A percentile compares a stretch with the other conserved stretches of the same genome.
Conservation (phyloP, 768 basidiomycete genomes). For the Russula ochroleuca region DNA sequence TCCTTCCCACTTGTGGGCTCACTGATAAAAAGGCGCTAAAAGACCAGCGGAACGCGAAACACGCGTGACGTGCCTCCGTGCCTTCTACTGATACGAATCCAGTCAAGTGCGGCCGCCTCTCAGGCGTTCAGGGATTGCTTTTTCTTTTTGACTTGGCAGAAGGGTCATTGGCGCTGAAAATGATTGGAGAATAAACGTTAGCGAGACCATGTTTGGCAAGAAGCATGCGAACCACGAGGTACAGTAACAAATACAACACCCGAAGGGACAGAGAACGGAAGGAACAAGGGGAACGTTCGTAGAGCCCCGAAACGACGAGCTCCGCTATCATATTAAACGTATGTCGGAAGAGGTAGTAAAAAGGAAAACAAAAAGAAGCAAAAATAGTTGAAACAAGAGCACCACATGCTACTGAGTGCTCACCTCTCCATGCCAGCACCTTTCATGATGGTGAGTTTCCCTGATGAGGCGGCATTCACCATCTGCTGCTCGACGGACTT, state of each 20-base stretch:
- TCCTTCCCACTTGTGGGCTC: not conserved
- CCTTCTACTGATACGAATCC: not conserved
- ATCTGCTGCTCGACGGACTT: constrained; percentile 89
- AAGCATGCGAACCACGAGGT: constrained; percentile 22
- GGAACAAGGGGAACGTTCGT: not conserved
- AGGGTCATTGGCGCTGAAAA: constrained; percentile 14
- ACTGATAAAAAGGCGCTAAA: not conserved
- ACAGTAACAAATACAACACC: not conserved
- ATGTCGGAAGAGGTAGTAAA: not conserved
- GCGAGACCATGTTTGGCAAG: constrained; percentile 11
- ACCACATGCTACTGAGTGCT: constrained; percentile 9
- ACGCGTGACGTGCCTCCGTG: not conserved
- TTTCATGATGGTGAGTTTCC: constrained; percentile 93
- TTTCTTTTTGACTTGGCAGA: constrained; percentile 10
- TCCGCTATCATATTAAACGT: not conserved
- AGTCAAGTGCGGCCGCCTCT: not conserved
- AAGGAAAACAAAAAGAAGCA: not conserved
- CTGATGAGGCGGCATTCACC: constrained; percentile 81
- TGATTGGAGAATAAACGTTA: constrained; percentile 12
- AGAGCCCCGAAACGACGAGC: too few relatives aligned
- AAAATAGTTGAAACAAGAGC: not conserved
- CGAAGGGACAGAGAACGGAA: not conserved
- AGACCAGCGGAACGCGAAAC: not conserved
- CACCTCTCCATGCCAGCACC: constrained; percentile 46
- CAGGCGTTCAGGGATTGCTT: not conserved